Evolutionary conservation across 2,329 filamentous ascomycete genomes (phyloP).

Genomic region (Gaeumannomyces sp.): DNA sequence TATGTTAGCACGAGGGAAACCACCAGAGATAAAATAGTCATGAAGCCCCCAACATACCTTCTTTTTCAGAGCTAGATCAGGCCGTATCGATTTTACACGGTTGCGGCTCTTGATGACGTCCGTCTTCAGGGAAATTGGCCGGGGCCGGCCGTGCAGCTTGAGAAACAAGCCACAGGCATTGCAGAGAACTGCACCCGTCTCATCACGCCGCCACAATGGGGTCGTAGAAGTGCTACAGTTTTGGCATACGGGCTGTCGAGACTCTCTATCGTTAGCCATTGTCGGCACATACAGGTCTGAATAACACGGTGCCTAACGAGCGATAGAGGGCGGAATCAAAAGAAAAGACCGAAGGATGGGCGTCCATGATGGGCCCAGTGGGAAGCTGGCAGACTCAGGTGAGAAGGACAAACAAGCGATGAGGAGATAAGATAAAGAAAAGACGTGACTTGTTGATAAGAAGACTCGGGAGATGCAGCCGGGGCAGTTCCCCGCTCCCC

Average conservation of each 20-base stretch:
- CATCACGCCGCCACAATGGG: slow-evolving; percentile 94
- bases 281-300: slow-evolving; percentile 36
- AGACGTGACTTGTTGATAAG: neutral
- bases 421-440: slow-evolving; percentile 6
- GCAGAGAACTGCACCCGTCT: slow-evolving; percentile 90
- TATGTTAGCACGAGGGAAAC: slow-evolving; percentile 3
- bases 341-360: neutral
- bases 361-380: neutral
- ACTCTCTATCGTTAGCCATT: slow-evolving; percentile 50
- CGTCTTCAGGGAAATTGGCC: slow-evolving; percentile 94
- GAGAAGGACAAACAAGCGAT: neutral
- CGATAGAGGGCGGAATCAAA: neutral
- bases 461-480: neutral
- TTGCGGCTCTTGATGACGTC: slow-evolving; percentile 99
- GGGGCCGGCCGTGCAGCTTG: slow-evolving; percentile 88
- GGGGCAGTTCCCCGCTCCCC: neutral
- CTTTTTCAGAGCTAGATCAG: slow-evolving; percentile 73
- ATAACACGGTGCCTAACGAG: neutral
- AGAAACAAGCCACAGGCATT: slow-evolving; percentile 97
- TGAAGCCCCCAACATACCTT: slow-evolving; percentile 54
- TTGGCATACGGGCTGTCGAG: slow-evolving; percentile 85
- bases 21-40: neutral
- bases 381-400: neutral
- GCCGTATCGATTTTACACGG: slow-evolving; percentile 72
- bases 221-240: slow-evolving; percentile 96